Evolutionary conservation across 495 filamentous ascomycete genomes (phyloP).

Genomic region (Penicillium dipodomyicola): DNA sequence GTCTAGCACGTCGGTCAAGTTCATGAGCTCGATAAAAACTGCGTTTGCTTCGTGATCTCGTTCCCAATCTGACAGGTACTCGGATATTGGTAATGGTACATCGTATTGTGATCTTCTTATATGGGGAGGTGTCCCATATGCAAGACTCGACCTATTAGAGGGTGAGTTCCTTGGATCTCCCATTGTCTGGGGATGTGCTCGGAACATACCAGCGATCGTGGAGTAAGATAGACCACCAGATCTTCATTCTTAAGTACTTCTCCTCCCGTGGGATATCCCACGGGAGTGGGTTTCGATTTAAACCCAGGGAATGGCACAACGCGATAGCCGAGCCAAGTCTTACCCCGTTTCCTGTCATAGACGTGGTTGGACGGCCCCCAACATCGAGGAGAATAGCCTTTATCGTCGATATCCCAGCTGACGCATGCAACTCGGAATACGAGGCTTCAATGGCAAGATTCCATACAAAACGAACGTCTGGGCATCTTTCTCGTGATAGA

Average conservation of each 20-base stretch:
- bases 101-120: slow-evolving; percentile 38
- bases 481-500: slow-evolving; percentile 9
- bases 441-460: slow-evolving; percentile 13
- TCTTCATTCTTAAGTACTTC: slow-evolving; percentile 15
- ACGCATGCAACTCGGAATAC: slow-evolving; percentile 11
- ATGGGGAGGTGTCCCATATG: slow-evolving; percentile 38
- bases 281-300: slow-evolving; percentile 15
- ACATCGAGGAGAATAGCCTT: slow-evolving; percentile 15
- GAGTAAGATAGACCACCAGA: slow-evolving; percentile 16
- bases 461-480: slow-evolving; percentile 16
- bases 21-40: slow-evolving; percentile 36
- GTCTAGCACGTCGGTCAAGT: slow-evolving; percentile 35
- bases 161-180: background rate
- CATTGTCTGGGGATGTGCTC: too few species aligned
- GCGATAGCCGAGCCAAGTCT: slow-evolving; percentile 11
- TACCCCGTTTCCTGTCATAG: slow-evolving; percentile 18
- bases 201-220: slow-evolving; percentile 14
- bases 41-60: slow-evolving; percentile 8
- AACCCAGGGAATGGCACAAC: slow-evolving; percentile 13
- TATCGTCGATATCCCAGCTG: slow-evolving; percentile 15
- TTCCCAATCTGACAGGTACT: slow-evolving; percentile 17
- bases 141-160: slow-evolving; percentile 33
- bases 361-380: slow-evolving; percentile 14
- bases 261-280: slow-evolving; percentile 16
- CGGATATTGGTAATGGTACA: slow-evolving; percentile 34